Base-by-base conservation (phyloP, 805 yeast genomes). In the Lachancea mirantina region DNA sequence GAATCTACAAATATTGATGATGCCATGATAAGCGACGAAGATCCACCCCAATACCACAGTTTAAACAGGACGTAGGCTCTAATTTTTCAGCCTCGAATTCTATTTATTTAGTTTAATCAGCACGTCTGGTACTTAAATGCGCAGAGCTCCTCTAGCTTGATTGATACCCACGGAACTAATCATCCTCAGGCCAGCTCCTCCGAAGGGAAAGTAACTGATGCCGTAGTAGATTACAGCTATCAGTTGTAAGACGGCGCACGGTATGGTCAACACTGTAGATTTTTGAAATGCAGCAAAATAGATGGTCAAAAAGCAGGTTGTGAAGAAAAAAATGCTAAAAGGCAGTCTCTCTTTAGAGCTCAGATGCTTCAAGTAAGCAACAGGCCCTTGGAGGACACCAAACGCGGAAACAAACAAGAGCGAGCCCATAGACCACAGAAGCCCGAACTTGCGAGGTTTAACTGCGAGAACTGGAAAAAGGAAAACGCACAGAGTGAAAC, bases 151-250 rank as follows among this genome's bases (percentile, higher is more conserved):
- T 42, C 63, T 56, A n/a, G 74, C 75, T 35, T 74, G 76, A 36
- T 72, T 65, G 5, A 72, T 57, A 5, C 81, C 85, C 5, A 78
- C 61, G 14, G 73, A 59, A 10, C 75, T 64, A 1, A 79, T 68
- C 55, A 76, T 64, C 40, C 70, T 61, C 30, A 78, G 49, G 2
- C 94, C 81, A 40, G 82, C 80, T 1, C 89, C 83, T 8, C 98
- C 98, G 62, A 88, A 82, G 9, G 98, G 98, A 70, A 92, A 89
- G 58, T 92, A 92, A 49, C 95, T 83, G 25, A 89, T 68, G 0
- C 92, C 78, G 56, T 92, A 92, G 67, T 88, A 88, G 4, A 85
- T 49, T n/a, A 92, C 87, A 1, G 96, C 89, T 35, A 92, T 58
- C 6, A 88, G 64, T 57, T 92, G 96, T 8, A 83, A 57, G 2